Conservation (phyloP, 768 basidiomycete species). For the Suillus weaverae region DNA sequence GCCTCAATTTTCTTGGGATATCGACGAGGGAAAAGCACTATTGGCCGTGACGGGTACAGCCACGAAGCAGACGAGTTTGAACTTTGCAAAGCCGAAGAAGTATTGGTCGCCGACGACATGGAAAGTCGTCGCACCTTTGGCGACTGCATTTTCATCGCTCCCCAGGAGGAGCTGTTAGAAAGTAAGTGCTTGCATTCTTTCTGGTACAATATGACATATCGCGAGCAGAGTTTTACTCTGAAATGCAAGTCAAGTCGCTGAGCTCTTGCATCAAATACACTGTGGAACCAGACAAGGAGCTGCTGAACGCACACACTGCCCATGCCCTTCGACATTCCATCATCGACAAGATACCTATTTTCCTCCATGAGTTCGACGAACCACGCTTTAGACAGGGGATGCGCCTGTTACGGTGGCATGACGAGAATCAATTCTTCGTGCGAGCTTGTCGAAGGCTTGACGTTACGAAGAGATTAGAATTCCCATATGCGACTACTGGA, state of each 20-base stretch:
- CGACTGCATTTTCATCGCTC: slow-evolving; percentile 65
- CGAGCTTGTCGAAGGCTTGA: slow-evolving; percentile 59
- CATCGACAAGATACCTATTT: slow-evolving; percentile 78
- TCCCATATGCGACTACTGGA: slow-evolving; percentile 34
- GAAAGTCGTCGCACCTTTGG: slow-evolving; percentile 77
- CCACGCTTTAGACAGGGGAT: slow-evolving; percentile 45
- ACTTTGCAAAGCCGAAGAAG: slow-evolving; percentile 59
- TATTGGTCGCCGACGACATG: slow-evolving; percentile 82
- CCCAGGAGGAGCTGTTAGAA: slow-evolving; percentile 88
- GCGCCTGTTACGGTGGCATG: slow-evolving; percentile 59
- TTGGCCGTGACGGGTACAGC: neutral
- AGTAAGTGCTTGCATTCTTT: slow-evolving; percentile 36
- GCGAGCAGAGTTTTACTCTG: slow-evolving; percentile 61
- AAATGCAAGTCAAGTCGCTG: slow-evolving; percentile 69
- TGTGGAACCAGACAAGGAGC: slow-evolving; percentile 46
- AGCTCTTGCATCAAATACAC: slow-evolving; percentile 72
- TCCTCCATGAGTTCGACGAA: slow-evolving; percentile 81
- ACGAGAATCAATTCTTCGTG: slow-evolving; percentile 60
- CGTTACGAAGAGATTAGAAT: slow-evolving; percentile 56
- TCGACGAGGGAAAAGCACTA: slow-evolving; percentile 37
- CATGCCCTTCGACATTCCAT: slow-evolving; percentile 56
- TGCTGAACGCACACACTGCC: slow-evolving; percentile 37
- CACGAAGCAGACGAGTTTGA: slow-evolving; percentile 48
- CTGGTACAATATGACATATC: neutral
- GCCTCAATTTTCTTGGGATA: slow-evolving; percentile 69